phyloP scores from a whole-genome alignment of 257 asterid genomes.

The Primulina eburnea region DNA sequence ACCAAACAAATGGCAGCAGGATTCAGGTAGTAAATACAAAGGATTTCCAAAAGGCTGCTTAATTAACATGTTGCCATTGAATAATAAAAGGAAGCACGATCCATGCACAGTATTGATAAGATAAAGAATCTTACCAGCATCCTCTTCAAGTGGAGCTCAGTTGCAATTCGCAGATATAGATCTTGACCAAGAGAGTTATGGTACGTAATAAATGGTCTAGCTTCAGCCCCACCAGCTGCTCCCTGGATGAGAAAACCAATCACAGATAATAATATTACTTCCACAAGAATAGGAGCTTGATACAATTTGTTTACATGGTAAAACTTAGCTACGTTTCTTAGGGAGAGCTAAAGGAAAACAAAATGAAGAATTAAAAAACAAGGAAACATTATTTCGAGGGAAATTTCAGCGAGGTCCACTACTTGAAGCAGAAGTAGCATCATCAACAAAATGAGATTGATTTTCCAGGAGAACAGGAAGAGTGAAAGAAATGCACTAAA shows the following conservation, averaged over 20 bases:
- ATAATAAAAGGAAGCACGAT: conserved; percentile 8
- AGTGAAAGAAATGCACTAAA: not conserved
- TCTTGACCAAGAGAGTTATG: conserved; percentile 98
- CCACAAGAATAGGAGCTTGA: not conserved
- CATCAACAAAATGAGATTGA: not conserved
- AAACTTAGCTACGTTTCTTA: not conserved
- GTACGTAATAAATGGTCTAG: conserved; percentile 94
- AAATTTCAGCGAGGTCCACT: not conserved
- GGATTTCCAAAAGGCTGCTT: conserved; percentile 11
- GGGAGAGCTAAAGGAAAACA: not conserved
- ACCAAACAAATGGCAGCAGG: conserved; percentile 3
- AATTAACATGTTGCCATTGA: not conserved
- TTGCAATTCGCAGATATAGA: conserved; percentile 93
- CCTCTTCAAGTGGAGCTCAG: conserved; percentile 98
- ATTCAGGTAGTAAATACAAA: conserved; percentile 13
- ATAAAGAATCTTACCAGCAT: conserved; percentile 68
- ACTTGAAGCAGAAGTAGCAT: not conserved
- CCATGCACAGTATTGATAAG: conserved; percentile 5
- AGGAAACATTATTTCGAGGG: not conserved
- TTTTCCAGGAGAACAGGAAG: not conserved
- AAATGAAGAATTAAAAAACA: not conserved
- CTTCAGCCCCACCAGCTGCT: conserved; percentile 99
- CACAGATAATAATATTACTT: conserved; percentile 10
- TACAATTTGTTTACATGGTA: not conserved
- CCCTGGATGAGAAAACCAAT: conserved; percentile 58